phyloP scores from a whole-genome alignment of 257 asterid genomes.

The Salvia hispanica region DNA sequence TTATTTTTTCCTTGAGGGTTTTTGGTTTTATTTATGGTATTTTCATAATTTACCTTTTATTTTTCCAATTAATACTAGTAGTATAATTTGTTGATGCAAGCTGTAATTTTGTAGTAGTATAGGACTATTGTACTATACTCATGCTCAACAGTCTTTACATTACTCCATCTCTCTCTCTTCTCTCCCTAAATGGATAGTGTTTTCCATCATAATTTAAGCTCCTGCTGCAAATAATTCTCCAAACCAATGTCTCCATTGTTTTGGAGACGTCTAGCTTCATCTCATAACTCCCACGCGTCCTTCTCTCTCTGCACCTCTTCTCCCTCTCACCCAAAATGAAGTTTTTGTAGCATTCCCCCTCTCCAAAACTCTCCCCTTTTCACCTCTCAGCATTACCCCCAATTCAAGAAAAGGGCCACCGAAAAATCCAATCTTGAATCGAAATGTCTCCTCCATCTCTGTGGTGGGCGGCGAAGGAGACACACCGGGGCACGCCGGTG shows the following conservation, averaged over 20 bases:
- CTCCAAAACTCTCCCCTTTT: background rate
- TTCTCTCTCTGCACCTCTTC: conserved; percentile 27
- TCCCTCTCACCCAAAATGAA: conserved; percentile 35
- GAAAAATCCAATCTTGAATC: conserved; percentile 5
- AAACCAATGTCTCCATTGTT: conserved; percentile 27
- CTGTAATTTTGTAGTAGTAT: conserved; percentile 36
- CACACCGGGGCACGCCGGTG: conserved; percentile 78
- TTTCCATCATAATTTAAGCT: background rate
- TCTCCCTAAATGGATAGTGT: background rate
- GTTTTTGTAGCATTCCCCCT: conserved; percentile 36
- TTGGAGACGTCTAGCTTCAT: conserved; percentile 26
- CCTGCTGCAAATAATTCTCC: conserved; percentile 30
- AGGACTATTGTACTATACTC: conserved; percentile 40
- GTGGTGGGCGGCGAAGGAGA: conserved; percentile 76
- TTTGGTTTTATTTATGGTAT: conserved; percentile 25
- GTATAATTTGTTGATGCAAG: conserved; percentile 36
- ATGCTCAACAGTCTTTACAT: background rate
- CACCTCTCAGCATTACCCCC: conserved; percentile 6
- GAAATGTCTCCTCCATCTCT: conserved; percentile 59
- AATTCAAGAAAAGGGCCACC: conserved; percentile 1
- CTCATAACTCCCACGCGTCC: conserved; percentile 35
- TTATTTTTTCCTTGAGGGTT: conserved; percentile 9
- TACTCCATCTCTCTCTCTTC: background rate
- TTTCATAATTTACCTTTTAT: conserved; percentile 21
- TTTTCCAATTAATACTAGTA: background rate